These are phyloP conservation scores for Alternaria sp. DNA, from an alignment of 2,329 filamentous ascomycete genomes.

Conservation along the genomic window DNA sequence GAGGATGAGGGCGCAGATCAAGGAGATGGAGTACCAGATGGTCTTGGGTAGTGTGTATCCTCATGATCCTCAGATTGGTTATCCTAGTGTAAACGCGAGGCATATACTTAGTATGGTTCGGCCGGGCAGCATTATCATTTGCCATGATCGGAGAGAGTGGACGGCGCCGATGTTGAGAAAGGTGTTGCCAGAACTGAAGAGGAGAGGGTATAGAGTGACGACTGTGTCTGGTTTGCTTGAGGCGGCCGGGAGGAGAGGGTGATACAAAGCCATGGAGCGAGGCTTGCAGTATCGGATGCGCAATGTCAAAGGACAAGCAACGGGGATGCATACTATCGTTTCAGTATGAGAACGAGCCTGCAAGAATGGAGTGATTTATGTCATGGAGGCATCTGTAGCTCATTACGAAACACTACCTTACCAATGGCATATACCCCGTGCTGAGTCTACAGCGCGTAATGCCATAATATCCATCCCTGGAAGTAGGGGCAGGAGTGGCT, in stretches of 20 bases:
- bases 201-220: conserved; percentile 74
- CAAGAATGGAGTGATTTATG: neutral
- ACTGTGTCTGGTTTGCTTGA: conserved; percentile 60
- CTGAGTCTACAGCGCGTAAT: neutral
- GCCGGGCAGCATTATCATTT: conserved; percentile 82
- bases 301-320: neutral
- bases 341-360: neutral
- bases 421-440: neutral
- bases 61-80: conserved; percentile 85
- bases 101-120: conserved; percentile 83
- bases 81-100: conserved; percentile 72
- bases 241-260: neutral
- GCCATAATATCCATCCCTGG: neutral
- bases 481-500: neutral
- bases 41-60: conserved; percentile 88
- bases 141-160: conserved; percentile 86
- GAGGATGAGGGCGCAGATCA: conserved; percentile 69
- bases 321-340: neutral
- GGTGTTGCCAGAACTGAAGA: conserved; percentile 75
- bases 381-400: neutral
- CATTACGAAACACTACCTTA: neutral
- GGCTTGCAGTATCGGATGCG: neutral
- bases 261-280: neutral
- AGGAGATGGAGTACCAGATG: conserved; percentile 70
- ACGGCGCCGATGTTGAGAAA: conserved; percentile 78